phyloP scores from a whole-genome alignment of 345 rosid genomes.

The Populus tremula region DNA sequence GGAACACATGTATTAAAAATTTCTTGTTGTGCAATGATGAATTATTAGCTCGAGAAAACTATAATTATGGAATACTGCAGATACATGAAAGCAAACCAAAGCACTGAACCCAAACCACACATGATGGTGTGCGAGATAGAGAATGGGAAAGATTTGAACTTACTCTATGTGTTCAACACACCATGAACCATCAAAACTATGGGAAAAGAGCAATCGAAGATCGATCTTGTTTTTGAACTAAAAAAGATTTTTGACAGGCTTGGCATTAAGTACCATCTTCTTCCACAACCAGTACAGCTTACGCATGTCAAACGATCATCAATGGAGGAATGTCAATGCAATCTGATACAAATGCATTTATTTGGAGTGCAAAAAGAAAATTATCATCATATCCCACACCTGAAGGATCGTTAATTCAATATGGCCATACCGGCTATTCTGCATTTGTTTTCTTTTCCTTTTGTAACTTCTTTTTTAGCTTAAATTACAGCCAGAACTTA shows the following conservation, averaged over 20 bases:
- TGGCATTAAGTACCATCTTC: constrained; percentile 49
- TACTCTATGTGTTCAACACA: constrained; percentile 44
- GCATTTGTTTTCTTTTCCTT: too few relatives aligned
- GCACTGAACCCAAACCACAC: constrained; percentile 48
- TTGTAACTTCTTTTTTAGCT: too few relatives aligned
- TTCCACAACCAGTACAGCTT: constrained; percentile 52
- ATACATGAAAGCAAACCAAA: constrained; percentile 56
- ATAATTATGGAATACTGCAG: constrained; percentile 20
- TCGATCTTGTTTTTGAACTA: constrained; percentile 49
- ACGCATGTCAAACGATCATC: constrained; percentile 24
- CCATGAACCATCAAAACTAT: constrained; percentile 61
- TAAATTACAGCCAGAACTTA: too few relatives aligned
- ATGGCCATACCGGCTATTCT: too few relatives aligned
- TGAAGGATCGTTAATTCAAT: too few relatives aligned
- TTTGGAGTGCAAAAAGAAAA: too few relatives aligned
- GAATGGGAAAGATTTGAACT: constrained; percentile 49
- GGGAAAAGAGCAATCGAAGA: constrained; percentile 46
- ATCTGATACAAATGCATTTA: too few relatives aligned
- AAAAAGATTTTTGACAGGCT: constrained; percentile 49
- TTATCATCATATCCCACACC: too few relatives aligned
- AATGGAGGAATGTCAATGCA: not conserved
- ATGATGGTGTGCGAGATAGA: constrained; percentile 50
- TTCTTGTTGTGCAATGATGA: not conserved
- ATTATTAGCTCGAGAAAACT: not conserved
- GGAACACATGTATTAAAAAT: too few relatives aligned